Base-by-base conservation (phyloP, 2,329 filamentous ascomycete genomes). In the Didymella keratinophila region DNA sequence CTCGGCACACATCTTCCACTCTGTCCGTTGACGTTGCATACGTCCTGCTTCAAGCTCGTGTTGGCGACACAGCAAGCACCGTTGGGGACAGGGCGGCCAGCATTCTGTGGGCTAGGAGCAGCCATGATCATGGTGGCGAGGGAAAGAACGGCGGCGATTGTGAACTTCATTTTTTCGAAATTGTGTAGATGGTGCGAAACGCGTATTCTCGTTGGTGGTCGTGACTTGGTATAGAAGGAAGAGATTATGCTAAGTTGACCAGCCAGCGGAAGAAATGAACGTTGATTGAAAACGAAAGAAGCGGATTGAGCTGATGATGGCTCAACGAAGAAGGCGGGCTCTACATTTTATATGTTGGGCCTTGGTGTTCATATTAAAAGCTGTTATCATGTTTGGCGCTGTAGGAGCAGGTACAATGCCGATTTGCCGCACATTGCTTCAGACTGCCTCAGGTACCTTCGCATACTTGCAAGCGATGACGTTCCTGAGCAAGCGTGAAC, bases 11-110 rank as follows among this genome's bases (percentile, higher is more conserved):
- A 73, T 18, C 69, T 66, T 11, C 70, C 70, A 23, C 52, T 67
- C 34, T 59, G 55, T 11, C 70, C 70, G 21, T 71, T 71, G 32
- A 71, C 67, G 16, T 65, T 68, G 62, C 70, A 72, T 16, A 73
- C 69, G 44, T 71, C 70, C 54, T 72, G 69, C 63, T 72, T 71
- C 61, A 71, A 59, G 44, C 61, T 66, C n/a, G 68, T 67, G 58
- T 67, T 68, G 4, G 70, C 60, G 2, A 61, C 52, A 36, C 70
- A 73, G 63, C 70, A 73, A 5, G 63, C 51, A 34, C 70, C 70
- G 1, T 42, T 64, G 10, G 69, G 59, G 12, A 73, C 69, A 4
- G 70, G 70, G 16, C 69, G 67, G 23, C 61, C 62, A 28, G 52
- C 65, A 18, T 72, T 72, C 53, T 68, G 64, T 4, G 67, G 62